Evolutionary conservation across 495 filamentous ascomycete species (phyloP), one percentile per base, ranked within the genome.

Genomic region (Astrocystis sublimbata): DNA sequence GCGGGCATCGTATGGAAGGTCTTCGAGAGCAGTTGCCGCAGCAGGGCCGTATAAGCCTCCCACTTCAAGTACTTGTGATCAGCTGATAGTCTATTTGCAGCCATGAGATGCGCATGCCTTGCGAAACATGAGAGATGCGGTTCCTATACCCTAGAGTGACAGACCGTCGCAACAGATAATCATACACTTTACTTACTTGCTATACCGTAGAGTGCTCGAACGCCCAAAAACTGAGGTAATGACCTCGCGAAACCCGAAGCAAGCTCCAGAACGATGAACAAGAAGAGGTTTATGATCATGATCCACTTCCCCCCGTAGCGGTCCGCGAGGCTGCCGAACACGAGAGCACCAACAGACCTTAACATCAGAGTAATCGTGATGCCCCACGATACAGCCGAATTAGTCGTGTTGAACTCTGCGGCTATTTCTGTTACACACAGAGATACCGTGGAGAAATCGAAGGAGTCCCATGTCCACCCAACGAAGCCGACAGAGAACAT

Each of bases 371-470:
- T 88, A 15, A 91, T 78, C 0, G 90, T 94, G 60, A 94, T 94
- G 21, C 90, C 90, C 90, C 90, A 93, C n/a, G 90, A 91, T 52
- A 94, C 92, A 28, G 92, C 84, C 3, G 86, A 82, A 19, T 87
- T 87, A 19, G 81, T 77, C 63, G 83, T 84, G 56, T 78, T 79
- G 66, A 93, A 93, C 2, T 76, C 73, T 56, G 84, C 69, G n/a
- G 89, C 87, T 15, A 94, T 80, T 36, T 90, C 74, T 2, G 74
- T 73, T 28, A 91, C 83, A 0, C 89, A 91, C 58, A 94, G 72
- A 8, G 86, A 88, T 67, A 93, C 89, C 59, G 89, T 92, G 76
- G 92, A 92, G 80, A 93, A 94, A 70, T 94, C 90, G 62, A 93
- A 92, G 8, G 90, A 83, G 70, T 94, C 90, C 88, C 90, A 92